phyloP scores from a whole-genome alignment of 1,139 yeast species.

The Blastobotrys niveus region DNA sequence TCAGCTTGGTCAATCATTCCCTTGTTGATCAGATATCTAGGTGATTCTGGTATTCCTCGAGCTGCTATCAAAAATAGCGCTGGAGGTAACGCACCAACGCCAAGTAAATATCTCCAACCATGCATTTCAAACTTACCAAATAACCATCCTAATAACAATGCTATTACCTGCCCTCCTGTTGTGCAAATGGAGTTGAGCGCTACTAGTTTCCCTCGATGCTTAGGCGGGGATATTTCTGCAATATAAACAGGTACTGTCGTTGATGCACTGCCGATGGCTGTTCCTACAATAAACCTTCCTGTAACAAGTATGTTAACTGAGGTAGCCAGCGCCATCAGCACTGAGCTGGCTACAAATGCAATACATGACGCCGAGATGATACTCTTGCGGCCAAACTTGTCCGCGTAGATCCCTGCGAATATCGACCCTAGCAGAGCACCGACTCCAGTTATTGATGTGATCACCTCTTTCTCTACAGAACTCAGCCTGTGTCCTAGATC shows the following conservation, averaged over 20 bases:
- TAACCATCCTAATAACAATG: conserved; percentile 36
- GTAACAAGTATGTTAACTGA: conserved; percentile 29
- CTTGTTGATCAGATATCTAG: conserved; percentile 46
- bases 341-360: conserved; percentile 37
- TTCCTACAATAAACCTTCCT: conserved; percentile 41
- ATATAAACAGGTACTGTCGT: conserved; percentile 42
- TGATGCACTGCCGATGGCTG: conserved; percentile 42
- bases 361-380: conserved; percentile 37
- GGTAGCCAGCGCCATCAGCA: conserved; percentile 36
- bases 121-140: conserved; percentile 22
- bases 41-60: conserved; percentile 53
- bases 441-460: conserved; percentile 41
- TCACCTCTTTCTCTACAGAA: conserved; percentile 36
- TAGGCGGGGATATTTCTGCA: conserved; percentile 41
- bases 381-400: conserved; percentile 35
- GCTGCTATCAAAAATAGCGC: conserved; percentile 34
- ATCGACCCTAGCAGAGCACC: conserved; percentile 43
- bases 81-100: conserved; percentile 40
- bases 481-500: conserved; percentile 28
- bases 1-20: conserved; percentile 40
- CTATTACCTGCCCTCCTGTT: conserved; percentile 44
- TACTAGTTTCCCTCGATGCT: conserved; percentile 37
- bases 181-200: conserved; percentile 41
- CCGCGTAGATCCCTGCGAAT: conserved; percentile 36
- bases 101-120: conserved; percentile 43